phyloP scores from a whole-genome alignment of 2,329 filamentous ascomycete species.

The Fusarium haematococcum region DNA sequence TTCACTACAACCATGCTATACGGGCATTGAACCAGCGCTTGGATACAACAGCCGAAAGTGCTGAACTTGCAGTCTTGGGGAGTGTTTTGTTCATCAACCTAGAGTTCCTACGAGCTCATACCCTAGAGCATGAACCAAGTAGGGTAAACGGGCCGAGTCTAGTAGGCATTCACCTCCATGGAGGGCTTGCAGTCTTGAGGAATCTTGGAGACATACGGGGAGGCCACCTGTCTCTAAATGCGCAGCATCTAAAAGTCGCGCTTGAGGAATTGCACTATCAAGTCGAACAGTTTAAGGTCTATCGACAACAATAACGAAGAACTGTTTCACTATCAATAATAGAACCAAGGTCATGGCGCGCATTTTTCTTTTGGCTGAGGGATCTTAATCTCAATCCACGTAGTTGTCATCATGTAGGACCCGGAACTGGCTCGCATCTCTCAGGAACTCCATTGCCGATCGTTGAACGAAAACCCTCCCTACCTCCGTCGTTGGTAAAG shows the following conservation, averaged over 20 bases:
- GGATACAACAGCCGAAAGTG: neutral
- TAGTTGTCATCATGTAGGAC: neutral
- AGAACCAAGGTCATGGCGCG: neutral
- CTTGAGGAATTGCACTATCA: neutral
- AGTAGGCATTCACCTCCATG: neutral
- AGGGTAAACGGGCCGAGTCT: neutral
- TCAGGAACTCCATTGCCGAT: neutral
- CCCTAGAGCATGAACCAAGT: neutral
- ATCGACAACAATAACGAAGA: neutral
- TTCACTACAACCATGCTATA: conserved; percentile 8
- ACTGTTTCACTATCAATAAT: neutral
- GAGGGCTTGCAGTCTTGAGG: neutral
- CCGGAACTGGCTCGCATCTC: neutral
- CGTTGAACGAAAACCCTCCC: neutral
- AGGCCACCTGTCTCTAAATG: neutral
- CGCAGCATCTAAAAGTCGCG: neutral
- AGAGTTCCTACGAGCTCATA: conserved; percentile 4
- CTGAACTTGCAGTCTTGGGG: conserved; percentile 3
- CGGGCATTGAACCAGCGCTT: neutral
- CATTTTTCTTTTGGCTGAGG: neutral
- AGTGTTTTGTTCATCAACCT: conserved; percentile 13
- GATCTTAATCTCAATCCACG: no score
- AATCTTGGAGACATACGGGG: neutral
- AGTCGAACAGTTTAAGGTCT: neutral
- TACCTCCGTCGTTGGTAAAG: neutral